phyloP scores from a whole-genome alignment of 371 early-diverging fungal genomes.

The Mycotypha africana region DNA sequence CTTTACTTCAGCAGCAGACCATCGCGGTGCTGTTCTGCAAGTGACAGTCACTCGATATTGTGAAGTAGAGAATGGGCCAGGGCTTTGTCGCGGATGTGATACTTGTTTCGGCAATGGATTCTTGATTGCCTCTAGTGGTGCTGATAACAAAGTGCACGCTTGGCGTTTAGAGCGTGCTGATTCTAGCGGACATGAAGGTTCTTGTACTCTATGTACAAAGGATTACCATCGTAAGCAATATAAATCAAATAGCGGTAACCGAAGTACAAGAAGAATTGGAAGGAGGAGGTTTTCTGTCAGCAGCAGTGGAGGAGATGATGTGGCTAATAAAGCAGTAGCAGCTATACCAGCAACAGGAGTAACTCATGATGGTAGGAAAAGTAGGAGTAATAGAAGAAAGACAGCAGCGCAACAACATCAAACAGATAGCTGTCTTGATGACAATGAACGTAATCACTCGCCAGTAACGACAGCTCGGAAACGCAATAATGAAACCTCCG shows the following conservation, averaged over 20 bases:
- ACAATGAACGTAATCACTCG: too few relatives aligned
- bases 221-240: conserved; percentile 28
- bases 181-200: conserved; percentile 6
- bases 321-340: not conserved
- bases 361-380: too few relatives aligned
- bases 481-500: not conserved
- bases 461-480: not conserved
- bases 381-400: not conserved
- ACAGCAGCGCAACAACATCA: not conserved
- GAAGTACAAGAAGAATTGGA: too few relatives aligned
- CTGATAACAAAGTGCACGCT: conserved; percentile 25
- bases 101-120: conserved; percentile 32
- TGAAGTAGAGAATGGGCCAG: conserved; percentile 22
- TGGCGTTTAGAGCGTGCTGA: conserved; percentile 24
- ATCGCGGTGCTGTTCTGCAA: conserved; percentile 20
- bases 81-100: conserved; percentile 21
- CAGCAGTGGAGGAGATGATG: not conserved
- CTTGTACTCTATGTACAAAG: conserved; percentile 17
- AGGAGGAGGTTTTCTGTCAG: not conserved
- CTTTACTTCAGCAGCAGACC: conserved; percentile 9
- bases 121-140: conserved; percentile 23
- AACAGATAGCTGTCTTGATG: too few relatives aligned
- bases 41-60: conserved; percentile 26
- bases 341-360: not conserved
- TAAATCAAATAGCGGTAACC: too few relatives aligned